Evolutionary conservation across 202 grass and related monocot species (phyloP), one percentile per base, ranked within the genome.

Genomic region (Eragrostis tef): DNA sequence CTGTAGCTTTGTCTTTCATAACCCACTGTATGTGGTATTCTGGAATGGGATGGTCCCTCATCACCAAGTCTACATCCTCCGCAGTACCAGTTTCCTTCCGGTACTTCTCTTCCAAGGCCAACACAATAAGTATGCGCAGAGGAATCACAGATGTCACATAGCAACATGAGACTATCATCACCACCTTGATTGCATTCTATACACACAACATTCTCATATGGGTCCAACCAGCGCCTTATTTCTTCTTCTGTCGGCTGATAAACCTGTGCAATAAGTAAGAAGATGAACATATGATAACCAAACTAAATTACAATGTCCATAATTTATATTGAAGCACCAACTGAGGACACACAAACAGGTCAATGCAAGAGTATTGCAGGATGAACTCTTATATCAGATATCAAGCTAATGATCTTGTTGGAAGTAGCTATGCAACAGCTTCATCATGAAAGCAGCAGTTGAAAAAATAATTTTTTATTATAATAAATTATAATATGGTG

Each of bases 41-140:
- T 79, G 24, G 81, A 16, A 75, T 87, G 71, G 1, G 82, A 90
- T 27, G 89, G 80, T 12, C 84, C 90, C 46, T 91, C 88, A 5
- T 67, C 82, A 52, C 75, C 78, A 14, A 89, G 84, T 70, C 90
- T 92, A 82, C 95, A 98, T 58, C 88, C 89, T 44, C 93, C 90
- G 69, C 95, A 98, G 46, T 94, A 98, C 95, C 95, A 98, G 82
- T 93, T 98, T 64, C 94, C 95, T 90, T 98, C 95, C 54, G 95
- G 95, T 65, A 98, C 92, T 79, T 90, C 84, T 61, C 85, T 91
- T 67, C 95, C 92, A 47, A 94, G 89, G 46, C 95, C 95, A 74
- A 98, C 95, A 80, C 95, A 98, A 73, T 98, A 98, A 25, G 95
- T 94, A 61, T 98, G 95, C 2, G 95, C 95, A 51, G 95, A 90